Percentiles rank a stretch among this genome's conserved stretches.
Conservation (phyloP, 768 basidiomycete genomes). For the Imleria badia region DNA sequence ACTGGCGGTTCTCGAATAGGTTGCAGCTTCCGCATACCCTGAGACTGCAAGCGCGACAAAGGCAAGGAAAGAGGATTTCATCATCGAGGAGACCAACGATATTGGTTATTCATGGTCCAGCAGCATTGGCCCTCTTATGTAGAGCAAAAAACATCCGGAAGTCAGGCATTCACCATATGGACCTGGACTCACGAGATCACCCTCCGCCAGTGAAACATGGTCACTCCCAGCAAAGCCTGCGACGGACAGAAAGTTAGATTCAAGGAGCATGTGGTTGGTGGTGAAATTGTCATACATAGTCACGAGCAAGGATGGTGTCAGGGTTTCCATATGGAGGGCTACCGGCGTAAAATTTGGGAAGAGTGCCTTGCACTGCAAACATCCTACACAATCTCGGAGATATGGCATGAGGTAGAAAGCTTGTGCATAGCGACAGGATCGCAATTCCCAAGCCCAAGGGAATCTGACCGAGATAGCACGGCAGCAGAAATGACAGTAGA, state of each 20-base stretch:
- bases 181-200: neutral
- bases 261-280: neutral
- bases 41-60: conserved; percentile 9
- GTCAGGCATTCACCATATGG: neutral
- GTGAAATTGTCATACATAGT: neutral
- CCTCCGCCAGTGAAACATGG: neutral
- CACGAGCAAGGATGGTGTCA: neutral
- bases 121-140: conserved; percentile 11
- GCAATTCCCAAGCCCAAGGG: neutral
- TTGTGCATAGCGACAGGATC: neutral
- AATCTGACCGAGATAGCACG: neutral
- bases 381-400: neutral
- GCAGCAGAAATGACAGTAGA: neutral
- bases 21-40: conserved; percentile 34
- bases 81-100: neutral
- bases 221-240: conserved; percentile 1
- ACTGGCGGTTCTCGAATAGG: conserved; percentile 46
- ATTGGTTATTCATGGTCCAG: neutral
- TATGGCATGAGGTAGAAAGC: neutral
- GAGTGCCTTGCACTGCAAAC: neutral
- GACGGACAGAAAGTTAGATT: neutral
- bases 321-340: neutral
- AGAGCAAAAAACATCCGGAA: neutral
- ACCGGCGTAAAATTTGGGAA: neutral
- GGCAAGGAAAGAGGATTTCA: conserved; percentile 2